phyloP scores from a whole-genome alignment of 495 filamentous ascomycete species.

The Penicillium pulvis region DNA sequence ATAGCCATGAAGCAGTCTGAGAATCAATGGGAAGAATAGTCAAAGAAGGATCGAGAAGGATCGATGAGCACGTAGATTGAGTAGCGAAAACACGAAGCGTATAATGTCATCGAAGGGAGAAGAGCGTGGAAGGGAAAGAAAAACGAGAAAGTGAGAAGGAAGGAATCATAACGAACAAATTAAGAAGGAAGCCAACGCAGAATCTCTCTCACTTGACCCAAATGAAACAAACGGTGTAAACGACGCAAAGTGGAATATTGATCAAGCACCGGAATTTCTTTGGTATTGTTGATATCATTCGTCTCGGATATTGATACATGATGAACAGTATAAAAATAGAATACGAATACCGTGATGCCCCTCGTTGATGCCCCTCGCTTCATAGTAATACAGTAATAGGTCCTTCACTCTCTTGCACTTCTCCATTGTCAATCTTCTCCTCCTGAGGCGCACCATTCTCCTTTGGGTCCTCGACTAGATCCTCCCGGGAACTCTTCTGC shows the following conservation, averaged over 20 bases:
- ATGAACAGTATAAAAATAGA: background rate
- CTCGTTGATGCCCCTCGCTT: background rate
- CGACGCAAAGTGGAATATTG: background rate
- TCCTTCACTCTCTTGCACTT: background rate
- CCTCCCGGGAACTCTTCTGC: constrained; percentile 9
- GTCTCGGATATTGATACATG: background rate
- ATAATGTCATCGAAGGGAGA: no score
- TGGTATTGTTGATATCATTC: background rate
- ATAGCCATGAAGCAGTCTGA: background rate
- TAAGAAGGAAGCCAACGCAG: no score
- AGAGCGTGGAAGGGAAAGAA: no score
- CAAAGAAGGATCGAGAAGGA: no score
- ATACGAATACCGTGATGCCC: no score
- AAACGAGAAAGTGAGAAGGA: no score
- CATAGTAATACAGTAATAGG: background rate
- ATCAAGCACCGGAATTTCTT: no score
- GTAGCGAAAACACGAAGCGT: background rate
- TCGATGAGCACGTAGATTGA: background rate
- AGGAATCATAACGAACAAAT: no score
- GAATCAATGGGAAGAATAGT: background rate
- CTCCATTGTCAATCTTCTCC: background rate
- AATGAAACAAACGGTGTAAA: background rate
- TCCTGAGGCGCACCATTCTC: background rate
- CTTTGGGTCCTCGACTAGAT: background rate
- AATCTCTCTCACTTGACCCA: no score